Conservation (phyloP, 768 basidiomycete genomes). For the Lentinula guzmanii region DNA sequence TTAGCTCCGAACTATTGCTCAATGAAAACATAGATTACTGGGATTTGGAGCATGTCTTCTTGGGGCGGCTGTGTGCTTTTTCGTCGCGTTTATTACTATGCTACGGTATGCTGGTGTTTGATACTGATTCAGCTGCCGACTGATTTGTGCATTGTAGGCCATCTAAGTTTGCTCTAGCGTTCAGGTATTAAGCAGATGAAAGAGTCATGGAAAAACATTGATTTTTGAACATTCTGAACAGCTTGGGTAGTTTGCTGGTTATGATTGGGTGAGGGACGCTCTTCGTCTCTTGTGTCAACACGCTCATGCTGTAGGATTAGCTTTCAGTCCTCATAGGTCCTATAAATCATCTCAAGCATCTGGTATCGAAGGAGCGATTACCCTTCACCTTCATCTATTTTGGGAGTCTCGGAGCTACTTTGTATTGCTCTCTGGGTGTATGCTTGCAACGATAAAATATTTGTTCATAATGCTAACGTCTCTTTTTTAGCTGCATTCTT, state of each 20-base stretch:
- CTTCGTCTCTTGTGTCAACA: too few species aligned
- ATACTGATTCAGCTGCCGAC: slow-evolving; percentile 3
- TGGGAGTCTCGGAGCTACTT: slow-evolving; percentile 73
- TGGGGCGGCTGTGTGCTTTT: slow-evolving; percentile 92
- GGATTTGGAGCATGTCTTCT: slow-evolving; percentile 88
- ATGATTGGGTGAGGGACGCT: slow-evolving; percentile 77
- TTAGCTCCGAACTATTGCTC: not conserved
- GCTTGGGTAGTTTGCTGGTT: slow-evolving; percentile 85
- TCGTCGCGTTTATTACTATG: slow-evolving; percentile 81
- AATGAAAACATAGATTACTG: slow-evolving; percentile 49
- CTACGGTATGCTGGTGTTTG: slow-evolving; percentile 29
- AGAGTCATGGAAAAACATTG: not conserved
- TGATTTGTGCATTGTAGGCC: slow-evolving; percentile 47
- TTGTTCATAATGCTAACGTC: not conserved
- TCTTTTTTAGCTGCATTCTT: slow-evolving; percentile 61
- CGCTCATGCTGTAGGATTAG: slow-evolving; percentile 25
- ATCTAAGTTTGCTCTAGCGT: slow-evolving; percentile 86
- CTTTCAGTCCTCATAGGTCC: slow-evolving; percentile 84
- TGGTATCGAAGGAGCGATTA: slow-evolving; percentile 73
- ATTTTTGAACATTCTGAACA: slow-evolving; percentile 20
- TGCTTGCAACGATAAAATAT: slow-evolving; percentile 18
- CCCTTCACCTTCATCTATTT: slow-evolving; percentile 86
- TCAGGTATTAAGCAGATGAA: slow-evolving; percentile 44
- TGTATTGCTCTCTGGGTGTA: slow-evolving; percentile 90
- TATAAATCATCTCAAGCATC: slow-evolving; percentile 86